A percentile compares a stretch with the other conserved stretches of the same genome.
Conservation (phyloP, 163 green algal genomes). For the Volvox carteri region DNA sequence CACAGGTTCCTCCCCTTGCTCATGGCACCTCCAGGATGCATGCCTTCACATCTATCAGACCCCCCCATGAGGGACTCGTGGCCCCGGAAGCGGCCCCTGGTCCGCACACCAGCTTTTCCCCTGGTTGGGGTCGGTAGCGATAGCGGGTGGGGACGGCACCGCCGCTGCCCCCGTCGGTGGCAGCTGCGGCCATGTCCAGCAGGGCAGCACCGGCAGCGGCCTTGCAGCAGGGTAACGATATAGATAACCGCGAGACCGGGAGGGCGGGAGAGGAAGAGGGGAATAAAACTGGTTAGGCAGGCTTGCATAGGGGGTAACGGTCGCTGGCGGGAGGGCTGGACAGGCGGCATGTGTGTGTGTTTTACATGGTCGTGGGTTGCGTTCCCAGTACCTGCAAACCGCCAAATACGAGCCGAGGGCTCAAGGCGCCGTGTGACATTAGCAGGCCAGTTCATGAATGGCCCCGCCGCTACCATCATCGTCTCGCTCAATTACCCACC, state of each 20-base stretch:
- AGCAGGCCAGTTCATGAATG: not conserved
- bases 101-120: conserved; percentile 25
- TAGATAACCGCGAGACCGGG: too few species aligned
- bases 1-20: not conserved
- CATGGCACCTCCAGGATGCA: conserved; percentile 22
- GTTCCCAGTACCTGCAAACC: not conserved
- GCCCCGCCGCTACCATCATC: not conserved
- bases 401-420: not conserved
- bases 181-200: conserved; percentile 7
- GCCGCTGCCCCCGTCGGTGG: not conserved
- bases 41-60: not conserved
- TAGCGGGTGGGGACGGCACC: too few species aligned
- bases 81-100: too few species aligned
- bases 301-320: not conserved
- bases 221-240: not conserved
- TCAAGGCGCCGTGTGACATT: not conserved
- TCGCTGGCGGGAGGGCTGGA: not conserved
- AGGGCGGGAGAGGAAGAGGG: not conserved
- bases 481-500: not conserved
- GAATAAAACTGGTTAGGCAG: not conserved
- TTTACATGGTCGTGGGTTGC: not conserved
- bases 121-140: conserved; percentile 30
- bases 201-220: conserved; percentile 25
- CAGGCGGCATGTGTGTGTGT: not conserved
- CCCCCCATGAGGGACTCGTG: too few species aligned